phyloP scores from a whole-genome alignment of 257 asterid species.

The Solanum appendiculatum region DNA sequence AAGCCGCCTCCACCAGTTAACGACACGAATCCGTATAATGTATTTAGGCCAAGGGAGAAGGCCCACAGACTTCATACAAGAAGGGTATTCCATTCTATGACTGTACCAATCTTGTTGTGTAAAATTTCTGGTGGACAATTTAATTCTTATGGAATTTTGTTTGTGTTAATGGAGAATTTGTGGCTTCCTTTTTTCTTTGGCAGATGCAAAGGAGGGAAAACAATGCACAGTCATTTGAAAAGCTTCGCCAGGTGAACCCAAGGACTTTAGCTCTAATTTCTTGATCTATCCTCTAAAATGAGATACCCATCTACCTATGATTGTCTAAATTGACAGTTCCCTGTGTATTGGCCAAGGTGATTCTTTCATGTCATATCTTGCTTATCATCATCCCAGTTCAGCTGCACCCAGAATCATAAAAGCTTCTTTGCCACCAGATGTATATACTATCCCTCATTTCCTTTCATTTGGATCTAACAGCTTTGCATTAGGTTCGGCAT shows the following conservation, averaged over 20 bases:
- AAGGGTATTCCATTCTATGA: conserved; percentile 54
- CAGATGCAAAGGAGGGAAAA: conserved; percentile 99
- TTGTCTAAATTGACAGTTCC: neutral
- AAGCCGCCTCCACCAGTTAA: conserved; percentile 99
- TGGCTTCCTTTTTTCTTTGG: conserved; percentile 10
- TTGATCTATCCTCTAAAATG: neutral
- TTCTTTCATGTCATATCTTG: neutral
- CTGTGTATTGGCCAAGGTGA: neutral
- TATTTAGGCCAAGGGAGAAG: conserved; percentile 98
- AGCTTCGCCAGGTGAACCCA: conserved; percentile 90
- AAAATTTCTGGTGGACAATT: neutral
- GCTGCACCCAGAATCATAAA: neutral
- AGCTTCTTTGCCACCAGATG: neutral
- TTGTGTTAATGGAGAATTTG: conserved; percentile 1
- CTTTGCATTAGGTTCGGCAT: neutral
- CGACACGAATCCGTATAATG: conserved; percentile 96
- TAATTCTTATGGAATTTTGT: neutral
- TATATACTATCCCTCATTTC: neutral
- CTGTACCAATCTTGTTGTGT: neutral
- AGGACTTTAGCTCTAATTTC: neutral
- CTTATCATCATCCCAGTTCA: neutral
- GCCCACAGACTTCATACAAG: conserved; percentile 97
- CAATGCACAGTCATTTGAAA: conserved; percentile 95
- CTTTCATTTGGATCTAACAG: neutral
- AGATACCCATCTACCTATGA: neutral